Conservation (phyloP, 2,329 filamentous ascomycete species). For the Neoscytalidium dimidiatum region DNA sequence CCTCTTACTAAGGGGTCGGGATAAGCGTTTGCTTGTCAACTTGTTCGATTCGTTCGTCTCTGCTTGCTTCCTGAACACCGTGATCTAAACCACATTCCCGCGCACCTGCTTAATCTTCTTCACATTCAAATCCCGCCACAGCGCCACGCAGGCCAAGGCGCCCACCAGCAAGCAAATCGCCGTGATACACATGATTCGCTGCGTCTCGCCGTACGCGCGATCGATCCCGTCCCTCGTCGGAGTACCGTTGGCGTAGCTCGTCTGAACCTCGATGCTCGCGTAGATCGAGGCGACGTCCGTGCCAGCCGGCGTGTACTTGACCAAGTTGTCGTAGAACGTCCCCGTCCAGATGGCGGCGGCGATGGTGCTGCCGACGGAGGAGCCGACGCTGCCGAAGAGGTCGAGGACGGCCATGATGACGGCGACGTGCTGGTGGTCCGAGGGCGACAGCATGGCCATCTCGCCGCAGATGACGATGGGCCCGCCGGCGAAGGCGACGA, state of each 20-base stretch:
- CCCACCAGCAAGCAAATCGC: conserved; percentile 32
- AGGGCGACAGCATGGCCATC: conserved; percentile 19
- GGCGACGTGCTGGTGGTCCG: conserved; percentile 59
- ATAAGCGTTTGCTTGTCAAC: no score
- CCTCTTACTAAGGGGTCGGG: no score
- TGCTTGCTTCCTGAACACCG: no score
- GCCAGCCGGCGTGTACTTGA: conserved; percentile 45
- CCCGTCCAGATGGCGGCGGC: conserved; percentile 64
- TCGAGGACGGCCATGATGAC: conserved; percentile 62
- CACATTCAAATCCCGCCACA: conserved; percentile 38
- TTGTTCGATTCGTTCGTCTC: no score
- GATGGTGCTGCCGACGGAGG: conserved; percentile 46
- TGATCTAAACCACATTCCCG: conserved; percentile 36
- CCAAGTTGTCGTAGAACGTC: conserved; percentile 54
- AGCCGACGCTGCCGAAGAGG: conserved; percentile 60
- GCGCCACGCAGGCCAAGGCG: conserved; percentile 27
- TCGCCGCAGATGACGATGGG: conserved; percentile 28
- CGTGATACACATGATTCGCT: conserved; percentile 45
- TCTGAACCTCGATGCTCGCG: conserved; percentile 54
- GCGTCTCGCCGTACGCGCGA: conserved; percentile 33
- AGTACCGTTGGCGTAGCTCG: conserved; percentile 52
- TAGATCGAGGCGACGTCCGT: conserved; percentile 49
- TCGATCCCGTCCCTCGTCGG: conserved; percentile 45
- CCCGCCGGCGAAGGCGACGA: conserved; percentile 32
- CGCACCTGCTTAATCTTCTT: conserved; percentile 38